A percentile compares a stretch with the other conserved stretches of the same genome.
phyloP scores from a whole-genome alignment of 306 rosid genomes.

The Rubus idaeus region DNA sequence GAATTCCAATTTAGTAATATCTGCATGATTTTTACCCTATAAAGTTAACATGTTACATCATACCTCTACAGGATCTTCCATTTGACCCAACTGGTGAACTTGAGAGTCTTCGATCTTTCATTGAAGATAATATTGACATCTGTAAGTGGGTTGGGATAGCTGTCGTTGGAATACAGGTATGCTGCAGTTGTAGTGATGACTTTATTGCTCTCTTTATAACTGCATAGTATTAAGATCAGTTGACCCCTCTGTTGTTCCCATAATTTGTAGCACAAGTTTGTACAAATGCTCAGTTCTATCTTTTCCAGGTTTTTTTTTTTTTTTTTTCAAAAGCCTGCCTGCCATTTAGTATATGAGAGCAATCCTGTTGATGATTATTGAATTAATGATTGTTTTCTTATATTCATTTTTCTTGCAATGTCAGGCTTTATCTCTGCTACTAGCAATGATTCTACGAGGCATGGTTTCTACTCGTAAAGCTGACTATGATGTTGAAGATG shows the following conservation, averaged over 20 bases:
- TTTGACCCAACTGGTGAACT: constrained; percentile 82
- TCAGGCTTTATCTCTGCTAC: constrained; percentile 72
- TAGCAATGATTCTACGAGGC: constrained; percentile 72
- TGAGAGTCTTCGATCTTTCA: constrained; percentile 56
- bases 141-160: constrained; percentile 76
- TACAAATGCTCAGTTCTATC: neutral
- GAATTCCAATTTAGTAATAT: neutral
- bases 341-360: neutral
- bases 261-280: neutral
- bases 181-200: constrained; percentile 18
- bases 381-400: constrained; percentile 15
- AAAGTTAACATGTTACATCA: constrained; percentile 17
- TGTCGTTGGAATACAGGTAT: constrained; percentile 75
- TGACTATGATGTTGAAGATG: constrained; percentile 60
- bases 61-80: constrained; percentile 76
- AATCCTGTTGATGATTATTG: constrained; percentile 2
- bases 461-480: constrained; percentile 49
- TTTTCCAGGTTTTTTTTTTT: neutral
- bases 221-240: neutral
- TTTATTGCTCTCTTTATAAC: constrained; percentile 18
- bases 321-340: neutral
- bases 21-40: constrained; percentile 19
- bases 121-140: constrained; percentile 63
- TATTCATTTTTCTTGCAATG: constrained; percentile 31
- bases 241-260: neutral